Base-by-base conservation (phyloP, 1,284 basidiomycete species). In the Sporisorium exsertum region DNA sequence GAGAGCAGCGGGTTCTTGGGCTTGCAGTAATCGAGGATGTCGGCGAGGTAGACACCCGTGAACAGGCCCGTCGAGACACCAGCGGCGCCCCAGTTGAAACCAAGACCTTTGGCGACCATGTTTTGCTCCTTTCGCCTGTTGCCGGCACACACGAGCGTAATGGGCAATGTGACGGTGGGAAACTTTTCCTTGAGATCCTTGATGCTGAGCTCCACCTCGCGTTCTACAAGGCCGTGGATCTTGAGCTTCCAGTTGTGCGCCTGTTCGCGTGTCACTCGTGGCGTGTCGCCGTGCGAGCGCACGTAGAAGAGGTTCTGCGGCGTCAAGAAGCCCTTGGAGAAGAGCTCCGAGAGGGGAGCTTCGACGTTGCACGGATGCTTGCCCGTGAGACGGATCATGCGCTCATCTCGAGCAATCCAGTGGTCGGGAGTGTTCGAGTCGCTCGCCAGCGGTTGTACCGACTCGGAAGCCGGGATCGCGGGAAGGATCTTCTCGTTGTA, bases 71-170 rank as follows among this genome's bases (percentile, higher is more conserved):
- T 92, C 2, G 88, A 89, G 15, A 90, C 87, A 77, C 85, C 84
- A n/a, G 78, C 54, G 9, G 64, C 78, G 5, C 90, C 90, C 90
- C 90, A 91, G 53, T 85, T 88, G 77, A 91, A 91, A 16, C 80
- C 9, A 10, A 82, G 67, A n/a, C 88, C 88, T 79, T 91, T 90
- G 5, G 87, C 87, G n/a, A 91, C 88, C 58, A 90, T 86, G 78
- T 92, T 92, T 77, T 92, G 91, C 77, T 92, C 91, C 79, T 91
- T 91, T 13, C 91, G 87, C 4, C 91, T 86, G 83, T 92, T 92
- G 1, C 91, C 91, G 1, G 91, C 91, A 70, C 91, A 92, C 1
- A 90, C 90, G 18, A 92, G 81, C 0, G 91, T 92, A 43, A 91
- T 87, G 4, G 91, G 91, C 3, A 91, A 72, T 0, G 90, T 91